A percentile compares a stretch with the other conserved stretches of the same genome.
Conservation (phyloP, 2,329 filamentous ascomycete species). For the Pyrenochaeta sp. region DNA sequence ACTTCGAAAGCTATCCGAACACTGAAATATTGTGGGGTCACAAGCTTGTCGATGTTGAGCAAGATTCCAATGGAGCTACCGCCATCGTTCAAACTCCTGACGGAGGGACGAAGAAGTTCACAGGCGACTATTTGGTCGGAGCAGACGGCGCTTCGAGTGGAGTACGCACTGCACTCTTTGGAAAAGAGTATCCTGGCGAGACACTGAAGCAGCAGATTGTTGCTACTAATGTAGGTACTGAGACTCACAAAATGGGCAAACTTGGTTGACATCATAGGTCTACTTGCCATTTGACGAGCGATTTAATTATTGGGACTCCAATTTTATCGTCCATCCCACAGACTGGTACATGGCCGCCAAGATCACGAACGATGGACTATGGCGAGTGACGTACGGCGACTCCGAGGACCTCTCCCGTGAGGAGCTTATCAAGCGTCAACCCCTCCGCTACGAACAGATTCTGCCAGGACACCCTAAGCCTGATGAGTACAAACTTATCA, state of each 20-base stretch:
- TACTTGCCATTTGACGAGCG: slow-evolving; percentile 66
- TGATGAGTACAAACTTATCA: slow-evolving; percentile 63
- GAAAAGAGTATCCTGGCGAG: slow-evolving; percentile 61
- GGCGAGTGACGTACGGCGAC: slow-evolving; percentile 71
- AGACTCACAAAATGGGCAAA: background rate
- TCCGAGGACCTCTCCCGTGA: slow-evolving; percentile 60
- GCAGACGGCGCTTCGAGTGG: slow-evolving; percentile 45
- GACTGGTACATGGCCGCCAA: slow-evolving; percentile 70
- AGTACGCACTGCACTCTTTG: slow-evolving; percentile 41
- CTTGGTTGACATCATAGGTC: slow-evolving; percentile 51
- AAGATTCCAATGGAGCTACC: slow-evolving; percentile 37
- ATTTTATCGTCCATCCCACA: slow-evolving; percentile 68
- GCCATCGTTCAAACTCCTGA: slow-evolving; percentile 35
- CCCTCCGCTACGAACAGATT: slow-evolving; percentile 64
- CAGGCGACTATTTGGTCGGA: slow-evolving; percentile 44
- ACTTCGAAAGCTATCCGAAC: slow-evolving; percentile 36
- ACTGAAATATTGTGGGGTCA: slow-evolving; percentile 42
- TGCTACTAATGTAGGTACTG: slow-evolving; percentile 63
- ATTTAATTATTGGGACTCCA: slow-evolving; percentile 63
- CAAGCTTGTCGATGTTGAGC: slow-evolving; percentile 39
- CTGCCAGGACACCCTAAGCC: slow-evolving; percentile 67
- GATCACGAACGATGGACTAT: slow-evolving; percentile 66
- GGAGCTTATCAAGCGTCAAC: slow-evolving; percentile 62
- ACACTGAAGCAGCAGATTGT: slow-evolving; percentile 68
- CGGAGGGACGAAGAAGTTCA: slow-evolving; percentile 33